A percentile compares a stretch with the other conserved stretches of the same genome.
Conservation (phyloP, 208 protist species). For the Crithidia expoeki region DNA sequence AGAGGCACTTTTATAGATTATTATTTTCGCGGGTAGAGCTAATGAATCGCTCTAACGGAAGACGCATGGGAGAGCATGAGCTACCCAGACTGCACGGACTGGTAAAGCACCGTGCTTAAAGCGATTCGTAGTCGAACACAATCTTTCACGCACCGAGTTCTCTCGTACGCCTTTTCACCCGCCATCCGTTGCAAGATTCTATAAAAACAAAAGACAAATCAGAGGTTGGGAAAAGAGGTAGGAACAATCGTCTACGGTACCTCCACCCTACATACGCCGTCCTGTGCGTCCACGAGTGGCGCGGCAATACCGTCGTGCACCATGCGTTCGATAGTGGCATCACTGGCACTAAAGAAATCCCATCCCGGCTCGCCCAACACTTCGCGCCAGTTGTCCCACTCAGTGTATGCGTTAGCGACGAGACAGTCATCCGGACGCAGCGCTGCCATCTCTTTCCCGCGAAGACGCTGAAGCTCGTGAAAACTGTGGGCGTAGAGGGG, state of each 20-base stretch:
- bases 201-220: neutral
- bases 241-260: constrained; percentile 10
- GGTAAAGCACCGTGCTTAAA: too few species aligned
- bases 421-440: constrained; percentile 57
- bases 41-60: too few species aligned
- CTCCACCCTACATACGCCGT: constrained; percentile 17
- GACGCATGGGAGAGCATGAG: too few species aligned
- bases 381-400: constrained; percentile 86
- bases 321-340: constrained; percentile 40
- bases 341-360: constrained; percentile 50
- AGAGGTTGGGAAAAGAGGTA: neutral
- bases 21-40: too few species aligned
- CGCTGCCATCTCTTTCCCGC: constrained; percentile 29
- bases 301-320: constrained; percentile 36
- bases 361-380: constrained; percentile 70
- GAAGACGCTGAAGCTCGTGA: constrained; percentile 49
- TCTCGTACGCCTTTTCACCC: too few species aligned
- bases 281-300: constrained; percentile 1
- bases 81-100: too few species aligned
- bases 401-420: constrained; percentile 49
- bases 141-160: too few species aligned
- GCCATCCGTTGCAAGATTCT: neutral
- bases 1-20: too few species aligned
- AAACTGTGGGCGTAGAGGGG: constrained; percentile 78
- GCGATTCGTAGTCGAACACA: too few species aligned